Base-by-base conservation (phyloP, 768 basidiomycete genomes). In the Xerocomus spinulosus region DNA sequence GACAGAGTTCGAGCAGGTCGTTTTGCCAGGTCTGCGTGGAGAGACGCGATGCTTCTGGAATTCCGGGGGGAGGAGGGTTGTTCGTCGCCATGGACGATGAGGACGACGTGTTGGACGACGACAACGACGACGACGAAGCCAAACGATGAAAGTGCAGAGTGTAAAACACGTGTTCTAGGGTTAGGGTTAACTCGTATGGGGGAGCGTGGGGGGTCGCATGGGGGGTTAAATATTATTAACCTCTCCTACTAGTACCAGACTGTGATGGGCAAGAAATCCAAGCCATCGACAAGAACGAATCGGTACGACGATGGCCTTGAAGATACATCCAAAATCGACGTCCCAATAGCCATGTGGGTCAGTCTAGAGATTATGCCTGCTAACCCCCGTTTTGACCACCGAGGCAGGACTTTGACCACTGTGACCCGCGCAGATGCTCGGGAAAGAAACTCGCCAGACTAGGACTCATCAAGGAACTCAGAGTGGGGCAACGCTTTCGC, bases 341-440 rank as follows among this genome's bases (percentile, higher is more conserved):
- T 96, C 10, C 91, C 92, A 2, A 84, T 96, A 4, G 93, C 91
- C 29, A 97, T 97, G 94, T 97, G 94, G 94, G 92, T 87, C 48
- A 68, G 92, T 75, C 38, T 26, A 28, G 23, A 14, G 38, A 38
- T 12, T 6, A 28, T 17, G 40, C 5, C 15, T 10, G 18, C 10
- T 28, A 28, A 10, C 26, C 6, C 6, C 26, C 6, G 6, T 28
- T 28, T 29, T 43, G 18, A 51, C 17, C 25, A 9, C 23, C 6
- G 7, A 6, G 13, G 35, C n/a, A 95, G 93, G 95, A 99, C 63
- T 97, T 99, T 68, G 86, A 89, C 63, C 96, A 99, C 64, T 99
- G 96, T 62, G 95, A 99, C 65, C 94, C 95, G 0, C 83, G 84
- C 39, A 72, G 81, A 45, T 88, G 85, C 57, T 83, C 81, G 4